phyloP scores from a whole-genome alignment of 1,284 basidiomycete species.

The Peniophora sp. region DNA sequence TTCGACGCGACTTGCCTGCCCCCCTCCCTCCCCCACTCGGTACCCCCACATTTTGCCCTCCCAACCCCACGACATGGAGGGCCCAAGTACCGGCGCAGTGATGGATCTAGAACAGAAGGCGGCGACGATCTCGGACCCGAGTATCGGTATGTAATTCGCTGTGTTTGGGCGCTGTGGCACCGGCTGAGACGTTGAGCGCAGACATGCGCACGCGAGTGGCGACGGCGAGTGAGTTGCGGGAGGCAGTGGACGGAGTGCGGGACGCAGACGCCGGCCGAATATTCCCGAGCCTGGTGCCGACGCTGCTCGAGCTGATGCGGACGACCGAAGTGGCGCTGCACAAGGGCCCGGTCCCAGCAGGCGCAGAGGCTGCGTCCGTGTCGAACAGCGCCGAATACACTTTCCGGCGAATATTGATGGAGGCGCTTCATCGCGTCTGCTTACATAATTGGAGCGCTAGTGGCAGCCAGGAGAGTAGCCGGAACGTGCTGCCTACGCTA shows the following conservation, averaged over 20 bases:
- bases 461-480: conserved; percentile 75
- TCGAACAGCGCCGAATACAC: conserved; percentile 58
- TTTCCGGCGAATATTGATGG: conserved; percentile 79
- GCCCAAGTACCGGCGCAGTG: too few species aligned
- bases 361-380: too few species aligned
- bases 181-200: conserved; percentile 16
- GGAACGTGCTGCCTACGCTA: conserved; percentile 63
- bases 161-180: background rate
- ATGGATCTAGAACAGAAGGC: too few species aligned
- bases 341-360: conserved; percentile 54
- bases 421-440: conserved; percentile 78
- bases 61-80: too few species aligned
- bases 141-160: too few species aligned
- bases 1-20: too few species aligned
- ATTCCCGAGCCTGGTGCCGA: conserved; percentile 69
- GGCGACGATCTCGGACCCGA: too few species aligned
- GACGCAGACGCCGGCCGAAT: conserved; percentile 76
- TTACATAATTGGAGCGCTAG: too few species aligned
- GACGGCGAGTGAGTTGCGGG: conserved; percentile 76
- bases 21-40: too few species aligned
- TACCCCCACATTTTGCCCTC: too few species aligned
- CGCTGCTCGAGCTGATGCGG: conserved; percentile 72
- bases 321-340: conserved; percentile 72
- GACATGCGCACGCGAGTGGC: conserved; percentile 66
- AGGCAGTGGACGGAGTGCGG: conserved; percentile 78